A percentile compares a stretch with the other conserved stretches of the same genome.
Evolutionary conservation across 2,329 filamentous ascomycete species (phyloP).

Genomic region (Colletotrichum sidae): DNA sequence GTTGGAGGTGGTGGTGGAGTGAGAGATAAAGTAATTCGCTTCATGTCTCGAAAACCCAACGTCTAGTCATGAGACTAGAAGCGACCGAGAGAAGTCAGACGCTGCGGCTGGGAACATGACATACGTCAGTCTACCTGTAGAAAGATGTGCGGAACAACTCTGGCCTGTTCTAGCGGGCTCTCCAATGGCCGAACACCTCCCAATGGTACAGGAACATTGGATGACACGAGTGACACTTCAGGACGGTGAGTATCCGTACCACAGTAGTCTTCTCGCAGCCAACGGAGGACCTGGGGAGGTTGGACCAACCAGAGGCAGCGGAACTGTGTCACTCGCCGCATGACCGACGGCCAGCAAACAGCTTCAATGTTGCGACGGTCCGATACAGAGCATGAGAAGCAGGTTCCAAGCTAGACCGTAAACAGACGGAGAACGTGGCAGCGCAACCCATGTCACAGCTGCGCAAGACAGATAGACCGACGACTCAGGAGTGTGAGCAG

Average conservation of each 20-base stretch:
- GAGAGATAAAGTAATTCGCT: conserved; percentile 5
- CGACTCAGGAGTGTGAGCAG: conserved; percentile 2
- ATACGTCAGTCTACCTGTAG: neutral
- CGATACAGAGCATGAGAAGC: neutral
- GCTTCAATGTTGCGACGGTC: neutral
- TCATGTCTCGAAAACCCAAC: neutral
- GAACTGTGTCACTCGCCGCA: no score
- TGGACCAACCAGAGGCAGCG: no score
- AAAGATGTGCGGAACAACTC: neutral
- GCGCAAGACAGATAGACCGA: neutral
- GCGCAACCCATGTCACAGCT: no score
- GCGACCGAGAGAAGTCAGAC: conserved; percentile 3
- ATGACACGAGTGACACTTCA: conserved; percentile 24
- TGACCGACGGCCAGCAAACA: neutral
- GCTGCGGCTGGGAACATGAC: conserved; percentile 10
- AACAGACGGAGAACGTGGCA: conserved; percentile 2
- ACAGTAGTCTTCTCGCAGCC: neutral
- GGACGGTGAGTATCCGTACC: neutral
- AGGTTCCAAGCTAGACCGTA: conserved; percentile 13
- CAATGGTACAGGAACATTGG: conserved; percentile 1
- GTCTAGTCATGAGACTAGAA: conserved; percentile 2
- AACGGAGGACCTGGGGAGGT: neutral
- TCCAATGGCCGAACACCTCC: neutral
- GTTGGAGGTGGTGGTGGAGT: neutral
- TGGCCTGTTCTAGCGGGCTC: neutral